Evolutionary conservation across 2,329 filamentous ascomycete species (phyloP), one percentile per base, ranked within the genome.

Genomic region (Fusarium sp.): DNA sequence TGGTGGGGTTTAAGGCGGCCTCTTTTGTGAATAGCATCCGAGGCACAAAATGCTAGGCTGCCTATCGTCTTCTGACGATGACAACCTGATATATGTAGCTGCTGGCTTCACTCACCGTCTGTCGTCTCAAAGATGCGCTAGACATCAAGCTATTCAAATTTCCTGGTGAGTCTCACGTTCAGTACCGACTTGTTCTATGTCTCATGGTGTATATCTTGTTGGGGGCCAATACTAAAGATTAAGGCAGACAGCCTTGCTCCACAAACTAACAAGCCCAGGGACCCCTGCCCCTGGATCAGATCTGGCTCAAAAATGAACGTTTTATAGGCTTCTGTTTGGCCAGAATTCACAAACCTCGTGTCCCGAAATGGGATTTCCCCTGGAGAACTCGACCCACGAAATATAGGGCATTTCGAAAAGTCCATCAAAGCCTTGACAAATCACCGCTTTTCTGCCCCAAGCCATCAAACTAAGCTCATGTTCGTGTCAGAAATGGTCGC

Each of bases 321-420:
- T 54, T 39, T 55, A 66, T 37, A 47, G 56, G 39, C 61, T 65
- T 72, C 64, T 71, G 65, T 67, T 71, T 75, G 72, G 73, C 39
- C 68, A 59, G 68, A 66, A 69, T 56, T 56, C 21, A 53, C 52
- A 61, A 71, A 74, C 48, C 75, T 78, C 77, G 76, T 78, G 76
- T 78, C 74, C 77, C 49, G 68, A 77, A 76, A 74, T 75, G 77
- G 75, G 54, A 69, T 60, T 65, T 63, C 55, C 64, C 64, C 61
- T 66, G 56, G 42, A 49, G 48, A 64, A 26, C 28, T 39, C 44
- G 31, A 33, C 58, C 63, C 60, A 49, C 52, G 57, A 46, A 33
- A 55, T 48, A 62, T 59, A 67, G 56, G 52, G 52, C 49, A 63
- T 57, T 70, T 59, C 39, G 18, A 56, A 59, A 72, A 60, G 39